Percentiles rank a stretch among this genome's conserved stretches.
Conservation (phyloP, 2,329 filamentous ascomycete genomes). For the Colletotrichum spinosum region DNA sequence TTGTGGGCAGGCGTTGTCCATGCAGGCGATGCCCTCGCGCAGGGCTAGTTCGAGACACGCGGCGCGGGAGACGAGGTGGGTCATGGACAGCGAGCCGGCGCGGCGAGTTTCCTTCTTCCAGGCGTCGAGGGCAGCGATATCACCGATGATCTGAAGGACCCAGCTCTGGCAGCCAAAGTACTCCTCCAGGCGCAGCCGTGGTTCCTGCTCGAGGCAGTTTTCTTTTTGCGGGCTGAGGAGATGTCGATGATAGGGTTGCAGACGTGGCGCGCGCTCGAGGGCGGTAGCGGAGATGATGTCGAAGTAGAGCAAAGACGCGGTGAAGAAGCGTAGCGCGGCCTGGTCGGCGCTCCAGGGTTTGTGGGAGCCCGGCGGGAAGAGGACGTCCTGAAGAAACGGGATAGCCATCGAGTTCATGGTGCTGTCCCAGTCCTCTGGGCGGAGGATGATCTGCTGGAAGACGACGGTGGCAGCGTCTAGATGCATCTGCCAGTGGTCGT, state of each 20-base stretch:
- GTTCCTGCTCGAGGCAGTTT: conserved; percentile 28
- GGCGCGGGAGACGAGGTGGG: conserved; percentile 53
- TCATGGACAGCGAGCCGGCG: conserved; percentile 56
- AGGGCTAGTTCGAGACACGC: conserved; percentile 34
- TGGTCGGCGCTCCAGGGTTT: conserved; percentile 59
- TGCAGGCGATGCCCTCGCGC: conserved; percentile 37
- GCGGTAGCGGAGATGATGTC: conserved; percentile 64
- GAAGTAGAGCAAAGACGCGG: conserved; percentile 58
- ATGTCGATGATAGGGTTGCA: conserved; percentile 54
- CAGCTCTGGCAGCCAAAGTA: conserved; percentile 58
- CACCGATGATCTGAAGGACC: conserved; percentile 65
- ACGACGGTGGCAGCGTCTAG: conserved; percentile 62
- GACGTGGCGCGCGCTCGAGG: conserved; percentile 53
- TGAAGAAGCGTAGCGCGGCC: conserved; percentile 60
- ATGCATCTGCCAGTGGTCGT: conserved; percentile 62
- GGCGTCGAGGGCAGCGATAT: conserved; percentile 63
- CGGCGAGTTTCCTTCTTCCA: conserved; percentile 64
- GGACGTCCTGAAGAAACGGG: conserved; percentile 18
- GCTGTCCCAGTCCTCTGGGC: conserved; percentile 51
- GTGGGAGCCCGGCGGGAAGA: conserved; percentile 39
- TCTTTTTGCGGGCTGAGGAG: conserved; percentile 50
- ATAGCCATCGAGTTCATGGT: conserved; percentile 44
- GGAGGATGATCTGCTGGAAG: conserved; percentile 58
- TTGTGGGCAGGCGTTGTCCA: conserved; percentile 39
- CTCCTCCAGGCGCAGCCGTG: conserved; percentile 55